Conservation (phyloP, 352 stramenopile genomes). For the Globisporangium iwayamae region DNA sequence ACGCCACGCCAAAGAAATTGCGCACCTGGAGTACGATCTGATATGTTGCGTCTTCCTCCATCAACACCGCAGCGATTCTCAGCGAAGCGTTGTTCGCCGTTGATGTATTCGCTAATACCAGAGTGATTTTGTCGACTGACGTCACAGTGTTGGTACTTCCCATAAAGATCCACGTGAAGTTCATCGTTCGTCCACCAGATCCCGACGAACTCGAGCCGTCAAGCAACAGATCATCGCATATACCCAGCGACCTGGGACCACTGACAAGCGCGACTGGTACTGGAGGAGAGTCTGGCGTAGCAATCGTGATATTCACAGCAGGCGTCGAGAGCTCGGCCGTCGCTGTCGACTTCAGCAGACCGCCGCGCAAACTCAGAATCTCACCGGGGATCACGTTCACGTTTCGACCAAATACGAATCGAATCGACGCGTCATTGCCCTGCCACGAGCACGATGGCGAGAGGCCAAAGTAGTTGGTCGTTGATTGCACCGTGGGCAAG, state of each 20-base stretch:
- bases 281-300: slow-evolving; percentile 34
- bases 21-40: slow-evolving; percentile 39
- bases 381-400: slow-evolving; percentile 39
- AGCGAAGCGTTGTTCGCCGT: slow-evolving; percentile 38
- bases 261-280: slow-evolving; percentile 40
- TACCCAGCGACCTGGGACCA: slow-evolving; percentile 44
- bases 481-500: slow-evolving; percentile 22
- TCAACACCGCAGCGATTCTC: slow-evolving; percentile 22
- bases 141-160: slow-evolving; percentile 19
- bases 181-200: slow-evolving; percentile 52
- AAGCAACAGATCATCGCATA: slow-evolving; percentile 56
- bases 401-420: slow-evolving; percentile 41
- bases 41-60: slow-evolving; percentile 42
- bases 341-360: slow-evolving; percentile 49
- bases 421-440: slow-evolving; percentile 34
- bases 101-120: slow-evolving; percentile 24
- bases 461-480: slow-evolving; percentile 36
- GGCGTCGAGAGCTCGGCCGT: slow-evolving; percentile 35
- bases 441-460: slow-evolving; percentile 46
- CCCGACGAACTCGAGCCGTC: slow-evolving; percentile 51
- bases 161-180: slow-evolving; percentile 45
- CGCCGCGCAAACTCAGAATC: slow-evolving; percentile 32
- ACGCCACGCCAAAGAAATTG: slow-evolving; percentile 48
- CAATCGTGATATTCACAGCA: slow-evolving; percentile 26
- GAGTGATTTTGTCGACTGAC: slow-evolving; percentile 19